These are phyloP conservation scores for Neospermospora avenae DNA, from an alignment of 2,329 filamentous ascomycete species.

Conservation along the genomic window DNA sequence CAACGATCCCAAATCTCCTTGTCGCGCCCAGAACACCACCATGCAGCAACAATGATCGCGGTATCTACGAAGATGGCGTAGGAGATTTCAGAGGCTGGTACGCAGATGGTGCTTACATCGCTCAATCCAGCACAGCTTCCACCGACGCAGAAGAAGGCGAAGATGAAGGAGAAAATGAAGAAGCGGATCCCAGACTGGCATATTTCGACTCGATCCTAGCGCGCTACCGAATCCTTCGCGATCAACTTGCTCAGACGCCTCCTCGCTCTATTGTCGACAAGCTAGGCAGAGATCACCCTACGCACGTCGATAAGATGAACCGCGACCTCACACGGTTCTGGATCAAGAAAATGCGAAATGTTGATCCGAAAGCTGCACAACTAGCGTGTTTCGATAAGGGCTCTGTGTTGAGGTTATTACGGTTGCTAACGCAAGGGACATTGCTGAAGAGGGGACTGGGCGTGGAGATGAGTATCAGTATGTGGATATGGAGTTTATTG, in stretches of 20 bases:
- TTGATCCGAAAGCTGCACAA: conserved; percentile 57
- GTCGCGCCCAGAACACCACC: conserved; percentile 52
- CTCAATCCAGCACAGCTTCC: conserved; percentile 34
- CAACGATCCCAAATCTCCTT: conserved; percentile 67
- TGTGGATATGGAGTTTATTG: conserved; percentile 83
- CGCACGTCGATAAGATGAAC: conserved; percentile 40
- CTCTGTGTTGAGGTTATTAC: conserved; percentile 62
- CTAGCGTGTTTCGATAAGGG: conserved; percentile 63
- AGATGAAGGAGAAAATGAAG: conserved; percentile 31
- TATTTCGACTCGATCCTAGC: conserved; percentile 66
- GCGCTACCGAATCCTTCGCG: conserved; percentile 64
- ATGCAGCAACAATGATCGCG: conserved; percentile 36
- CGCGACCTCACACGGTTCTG: conserved; percentile 48
- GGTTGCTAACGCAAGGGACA: conserved; percentile 61
- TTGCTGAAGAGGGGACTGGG: conserved; percentile 53
- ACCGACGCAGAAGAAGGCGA: conserved; percentile 25
- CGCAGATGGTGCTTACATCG: conserved; percentile 75
- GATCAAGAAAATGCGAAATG: conserved; percentile 48
- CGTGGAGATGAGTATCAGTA: conserved; percentile 64
- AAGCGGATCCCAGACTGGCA: conserved; percentile 51
- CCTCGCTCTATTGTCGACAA: conserved; percentile 50
- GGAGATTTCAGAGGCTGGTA: conserved; percentile 64
- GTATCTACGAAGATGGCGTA: conserved; percentile 48
- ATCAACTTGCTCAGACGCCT: conserved; percentile 53
- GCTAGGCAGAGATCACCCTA: conserved; percentile 51